phyloP scores from a whole-genome alignment of 2,329 filamentous ascomycete species.

The Scytalidium lignicola region DNA sequence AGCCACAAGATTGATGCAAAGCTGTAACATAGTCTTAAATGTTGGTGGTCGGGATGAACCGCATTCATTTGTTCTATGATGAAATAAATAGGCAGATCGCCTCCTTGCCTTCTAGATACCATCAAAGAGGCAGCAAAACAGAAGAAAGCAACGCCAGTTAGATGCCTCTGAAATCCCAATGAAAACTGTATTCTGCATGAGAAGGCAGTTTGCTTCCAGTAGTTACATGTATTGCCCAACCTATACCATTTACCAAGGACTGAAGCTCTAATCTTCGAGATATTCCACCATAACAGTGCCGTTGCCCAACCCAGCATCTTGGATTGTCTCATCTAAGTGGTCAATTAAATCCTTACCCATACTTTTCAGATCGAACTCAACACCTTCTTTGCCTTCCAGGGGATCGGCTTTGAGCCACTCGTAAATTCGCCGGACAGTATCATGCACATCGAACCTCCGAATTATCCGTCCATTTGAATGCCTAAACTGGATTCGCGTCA shows the following conservation, averaged over 20 bases:
- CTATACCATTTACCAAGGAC: not conserved
- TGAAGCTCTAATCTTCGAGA: constrained; percentile 41
- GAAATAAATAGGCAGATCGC: not conserved
- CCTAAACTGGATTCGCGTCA: constrained; percentile 88
- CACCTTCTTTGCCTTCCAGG: constrained; percentile 70
- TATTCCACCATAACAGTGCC: constrained; percentile 96
- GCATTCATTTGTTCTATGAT: constrained; percentile 6
- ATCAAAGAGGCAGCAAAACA: not conserved
- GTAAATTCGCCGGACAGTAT: constrained; percentile 78
- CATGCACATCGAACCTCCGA: constrained; percentile 72
- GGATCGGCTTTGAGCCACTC: constrained; percentile 95
- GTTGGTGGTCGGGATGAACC: too few species aligned
- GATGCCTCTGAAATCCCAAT: not conserved
- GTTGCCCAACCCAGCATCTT: constrained; percentile 81
- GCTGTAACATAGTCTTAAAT: too few species aligned
- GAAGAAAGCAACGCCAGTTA: not conserved
- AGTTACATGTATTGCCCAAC: not conserved
- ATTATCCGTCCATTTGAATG: constrained; percentile 82
- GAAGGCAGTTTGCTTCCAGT: not conserved
- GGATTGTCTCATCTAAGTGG: constrained; percentile 66
- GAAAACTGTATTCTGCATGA: not conserved
- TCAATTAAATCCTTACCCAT: constrained; percentile 85
- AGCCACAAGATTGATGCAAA: too few species aligned
- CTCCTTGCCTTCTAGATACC: not conserved
- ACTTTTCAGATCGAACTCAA: constrained; percentile 81